phyloP scores from a whole-genome alignment of 2,329 filamentous ascomycete genomes.

The Curvularia verruculosa region DNA sequence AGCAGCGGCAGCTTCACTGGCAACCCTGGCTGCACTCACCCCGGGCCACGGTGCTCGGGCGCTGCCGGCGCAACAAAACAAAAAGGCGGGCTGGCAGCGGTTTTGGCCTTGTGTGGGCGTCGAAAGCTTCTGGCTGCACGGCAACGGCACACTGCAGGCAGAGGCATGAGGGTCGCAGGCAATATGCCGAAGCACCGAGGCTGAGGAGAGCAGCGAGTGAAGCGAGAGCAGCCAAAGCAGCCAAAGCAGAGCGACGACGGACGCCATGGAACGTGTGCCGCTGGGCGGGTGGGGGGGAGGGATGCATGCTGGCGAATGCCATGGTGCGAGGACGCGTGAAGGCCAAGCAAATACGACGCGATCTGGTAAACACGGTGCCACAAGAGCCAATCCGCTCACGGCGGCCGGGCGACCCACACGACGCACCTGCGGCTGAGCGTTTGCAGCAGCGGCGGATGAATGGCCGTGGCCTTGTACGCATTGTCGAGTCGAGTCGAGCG shows the following conservation, averaged over 20 bases:
- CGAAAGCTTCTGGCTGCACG: slow-evolving; percentile 32
- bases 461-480: slow-evolving; percentile 30
- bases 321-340: slow-evolving; percentile 27
- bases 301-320: slow-evolving; percentile 17
- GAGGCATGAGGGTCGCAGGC: background rate
- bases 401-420: slow-evolving; percentile 20
- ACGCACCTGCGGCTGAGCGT: slow-evolving; percentile 40
- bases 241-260: too few species aligned
- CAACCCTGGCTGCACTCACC: slow-evolving; percentile 16
- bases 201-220: slow-evolving; percentile 20
- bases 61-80: slow-evolving; percentile 18
- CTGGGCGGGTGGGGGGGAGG: too few species aligned
- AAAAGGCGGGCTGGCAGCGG: slow-evolving; percentile 13
- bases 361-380: slow-evolving; percentile 29
- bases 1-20: slow-evolving; percentile 25
- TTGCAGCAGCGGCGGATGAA: slow-evolving; percentile 36
- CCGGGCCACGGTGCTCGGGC: slow-evolving; percentile 22
- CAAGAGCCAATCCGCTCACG: slow-evolving; percentile 26
- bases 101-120: slow-evolving; percentile 13
- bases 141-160: slow-evolving; percentile 34
- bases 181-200: slow-evolving; percentile 17
- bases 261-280: slow-evolving; percentile 18
- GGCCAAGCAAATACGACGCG: slow-evolving; percentile 27
- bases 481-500: slow-evolving; percentile 1
- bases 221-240: too few species aligned